These are phyloP conservation scores for Salvia hispanica DNA, from an alignment of 257 asterid genomes.

Conservation along the genomic window DNA sequence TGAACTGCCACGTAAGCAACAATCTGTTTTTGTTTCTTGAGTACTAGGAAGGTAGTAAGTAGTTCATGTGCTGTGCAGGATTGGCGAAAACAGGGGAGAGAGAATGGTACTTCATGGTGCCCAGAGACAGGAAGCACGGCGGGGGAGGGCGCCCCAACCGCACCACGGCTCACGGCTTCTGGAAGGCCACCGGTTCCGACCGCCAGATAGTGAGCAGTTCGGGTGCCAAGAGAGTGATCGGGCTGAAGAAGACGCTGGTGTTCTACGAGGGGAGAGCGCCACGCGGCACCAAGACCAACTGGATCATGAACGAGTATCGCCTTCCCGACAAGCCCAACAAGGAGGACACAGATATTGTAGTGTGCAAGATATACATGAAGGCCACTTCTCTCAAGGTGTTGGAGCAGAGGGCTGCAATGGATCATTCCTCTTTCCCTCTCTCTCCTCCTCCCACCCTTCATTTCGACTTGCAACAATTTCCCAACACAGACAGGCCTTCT, in stretches of 20 bases:
- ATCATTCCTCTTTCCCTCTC: too few species aligned
- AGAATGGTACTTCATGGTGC: slow-evolving; percentile 83
- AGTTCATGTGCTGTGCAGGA: too few species aligned
- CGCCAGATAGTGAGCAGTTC: too few species aligned
- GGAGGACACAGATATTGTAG: slow-evolving; percentile 42
- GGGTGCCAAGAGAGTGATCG: too few species aligned
- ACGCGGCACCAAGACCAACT: slow-evolving; percentile 70
- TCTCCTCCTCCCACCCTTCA: too few species aligned
- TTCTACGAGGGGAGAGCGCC: slow-evolving; percentile 85
- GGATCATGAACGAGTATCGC: slow-evolving; percentile 87
- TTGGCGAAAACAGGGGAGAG: slow-evolving; percentile 74
- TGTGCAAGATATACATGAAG: slow-evolving; percentile 69
- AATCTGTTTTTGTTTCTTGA: too few species aligned
- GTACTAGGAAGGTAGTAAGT: too few species aligned
- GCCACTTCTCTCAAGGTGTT: slow-evolving; percentile 65
- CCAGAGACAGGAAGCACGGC: slow-evolving; percentile 63
- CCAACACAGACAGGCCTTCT: too few species aligned
- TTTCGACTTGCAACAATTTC: too few species aligned
- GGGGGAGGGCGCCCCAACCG: slow-evolving; percentile 76
- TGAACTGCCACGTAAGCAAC: slow-evolving; percentile 62
- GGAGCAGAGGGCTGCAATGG: slow-evolving; percentile 70
- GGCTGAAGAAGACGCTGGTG: slow-evolving; percentile 56
- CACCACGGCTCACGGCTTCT: slow-evolving; percentile 65
- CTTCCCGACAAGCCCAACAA: slow-evolving; percentile 46
- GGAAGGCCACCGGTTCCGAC: too few species aligned